phyloP scores from a whole-genome alignment of 2,329 filamentous ascomycete genomes.

The Raffaelea ambrosiae region DNA sequence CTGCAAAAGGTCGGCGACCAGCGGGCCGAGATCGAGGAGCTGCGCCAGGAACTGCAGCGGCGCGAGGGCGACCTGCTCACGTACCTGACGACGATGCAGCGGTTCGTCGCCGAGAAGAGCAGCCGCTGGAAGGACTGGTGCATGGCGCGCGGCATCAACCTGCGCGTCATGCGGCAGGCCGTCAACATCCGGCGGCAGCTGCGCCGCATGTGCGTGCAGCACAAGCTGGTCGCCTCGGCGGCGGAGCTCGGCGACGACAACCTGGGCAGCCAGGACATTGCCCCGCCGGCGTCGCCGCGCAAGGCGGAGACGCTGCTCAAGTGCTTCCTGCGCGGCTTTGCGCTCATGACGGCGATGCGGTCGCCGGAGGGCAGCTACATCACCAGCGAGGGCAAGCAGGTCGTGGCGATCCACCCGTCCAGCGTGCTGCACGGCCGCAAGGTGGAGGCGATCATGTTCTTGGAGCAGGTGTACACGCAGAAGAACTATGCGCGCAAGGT shows the following conservation, averaged over 20 bases:
- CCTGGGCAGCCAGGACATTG: conserved; percentile 18
- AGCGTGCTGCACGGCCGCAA: conserved; percentile 56
- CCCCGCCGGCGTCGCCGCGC: conserved; percentile 44
- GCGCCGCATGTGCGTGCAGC: conserved; percentile 43
- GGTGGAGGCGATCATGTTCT: conserved; percentile 59
- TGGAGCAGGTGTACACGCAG: conserved; percentile 58
- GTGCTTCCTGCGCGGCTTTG: conserved; percentile 56
- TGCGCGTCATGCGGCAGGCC: conserved; percentile 54
- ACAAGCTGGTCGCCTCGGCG: conserved; percentile 39
- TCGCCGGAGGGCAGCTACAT: conserved; percentile 53
- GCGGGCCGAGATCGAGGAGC: conserved; percentile 32
- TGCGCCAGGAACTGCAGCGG: conserved; percentile 48
- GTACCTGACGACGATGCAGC: conserved; percentile 54
- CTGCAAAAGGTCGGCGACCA: conserved; percentile 47
- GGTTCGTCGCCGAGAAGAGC: conserved; percentile 45
- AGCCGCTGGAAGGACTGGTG: conserved; percentile 50
- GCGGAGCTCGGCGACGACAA: conserved; percentile 38
- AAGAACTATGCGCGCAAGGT: conserved; percentile 62
- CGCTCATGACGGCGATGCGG: conserved; percentile 50
- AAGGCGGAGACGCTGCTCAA: conserved; percentile 45
- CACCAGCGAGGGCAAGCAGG: conserved; percentile 50
- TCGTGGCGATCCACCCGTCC: conserved; percentile 53
- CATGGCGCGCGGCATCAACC: conserved; percentile 45
- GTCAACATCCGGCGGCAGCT: conserved; percentile 55
- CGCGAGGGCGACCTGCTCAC: conserved; percentile 59